These are phyloP conservation scores for Myochromella boudieri DNA, from an alignment of 768 basidiomycete species.

Conservation along the genomic window DNA sequence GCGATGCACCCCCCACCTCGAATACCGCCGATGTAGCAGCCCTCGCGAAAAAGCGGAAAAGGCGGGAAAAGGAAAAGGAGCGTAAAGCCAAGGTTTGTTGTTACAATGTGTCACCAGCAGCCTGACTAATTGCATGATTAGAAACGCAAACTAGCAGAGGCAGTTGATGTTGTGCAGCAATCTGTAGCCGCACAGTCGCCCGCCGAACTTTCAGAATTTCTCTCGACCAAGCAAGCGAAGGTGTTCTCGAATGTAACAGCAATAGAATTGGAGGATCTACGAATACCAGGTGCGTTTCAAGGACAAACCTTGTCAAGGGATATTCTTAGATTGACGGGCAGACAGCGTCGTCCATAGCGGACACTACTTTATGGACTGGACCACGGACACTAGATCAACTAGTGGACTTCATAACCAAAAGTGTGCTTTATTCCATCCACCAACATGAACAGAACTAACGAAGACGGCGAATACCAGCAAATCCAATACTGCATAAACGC, in stretches of 20 bases:
- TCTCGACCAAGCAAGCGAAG: constrained; percentile 67
- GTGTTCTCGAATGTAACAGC: constrained; percentile 65
- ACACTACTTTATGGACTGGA: constrained; percentile 73
- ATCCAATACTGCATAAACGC: constrained; percentile 67
- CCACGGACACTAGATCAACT: constrained; percentile 72
- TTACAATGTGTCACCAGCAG: constrained; percentile 1
- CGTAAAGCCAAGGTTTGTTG: constrained; percentile 61
- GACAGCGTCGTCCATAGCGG: constrained; percentile 71
- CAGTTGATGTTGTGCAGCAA: constrained; percentile 32
- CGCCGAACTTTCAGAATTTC: constrained; percentile 55
- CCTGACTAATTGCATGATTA: constrained; percentile 26
- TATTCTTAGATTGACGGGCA: constrained; percentile 47
- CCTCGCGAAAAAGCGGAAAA: constrained; percentile 65
- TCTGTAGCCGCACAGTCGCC: constrained; percentile 62
- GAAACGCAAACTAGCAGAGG: constrained; percentile 66
- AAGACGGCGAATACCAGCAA: constrained; percentile 38
- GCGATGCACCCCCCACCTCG: constrained; percentile 7
- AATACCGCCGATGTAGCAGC: constrained; percentile 20
- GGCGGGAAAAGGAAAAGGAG: constrained; percentile 73
- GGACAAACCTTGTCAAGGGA: constrained; percentile 15
- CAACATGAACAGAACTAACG: neutral
- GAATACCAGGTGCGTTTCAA: constrained; percentile 68
- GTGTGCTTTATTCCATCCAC: constrained; percentile 39
- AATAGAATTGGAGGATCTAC: constrained; percentile 79
- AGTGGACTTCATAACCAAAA: constrained; percentile 72